A percentile compares a stretch with the other conserved stretches of the same genome.
Evolutionary conservation across 306 rosid species (phyloP).

Genomic region (Fragaria nilgerrensis): DNA sequence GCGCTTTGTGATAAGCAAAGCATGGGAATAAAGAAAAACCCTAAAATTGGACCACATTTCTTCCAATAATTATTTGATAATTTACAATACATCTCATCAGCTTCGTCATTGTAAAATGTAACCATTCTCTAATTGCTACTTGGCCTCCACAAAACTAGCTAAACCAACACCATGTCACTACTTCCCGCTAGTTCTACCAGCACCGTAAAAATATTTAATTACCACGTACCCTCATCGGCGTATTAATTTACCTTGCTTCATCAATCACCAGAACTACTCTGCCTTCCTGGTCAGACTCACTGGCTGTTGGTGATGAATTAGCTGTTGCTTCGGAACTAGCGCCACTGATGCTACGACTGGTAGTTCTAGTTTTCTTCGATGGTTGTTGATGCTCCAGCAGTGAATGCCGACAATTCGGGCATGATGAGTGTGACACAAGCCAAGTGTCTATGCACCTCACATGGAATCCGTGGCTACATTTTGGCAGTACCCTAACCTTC

Average conservation of each 20-base stretch:
- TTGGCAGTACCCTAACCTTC: conserved; percentile 59
- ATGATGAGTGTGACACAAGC: conserved; percentile 76
- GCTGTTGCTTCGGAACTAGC: neutral
- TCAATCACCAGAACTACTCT: conserved; percentile 29
- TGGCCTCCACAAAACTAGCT: neutral
- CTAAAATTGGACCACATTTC: neutral
- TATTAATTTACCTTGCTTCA: conserved; percentile 25
- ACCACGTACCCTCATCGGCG: neutral
- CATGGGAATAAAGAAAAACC: conserved; percentile 3
- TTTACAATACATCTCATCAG: neutral
- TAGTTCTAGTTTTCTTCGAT: neutral
- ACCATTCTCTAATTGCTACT: neutral
- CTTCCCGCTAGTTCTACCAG: neutral
- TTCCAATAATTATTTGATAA: neutral
- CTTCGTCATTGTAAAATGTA: neutral
- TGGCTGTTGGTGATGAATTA: conserved; percentile 6
- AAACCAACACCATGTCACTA: neutral
- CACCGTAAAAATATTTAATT: neutral
- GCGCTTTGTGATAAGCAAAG: neutral
- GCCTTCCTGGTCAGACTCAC: conserved; percentile 22
- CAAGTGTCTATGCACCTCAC: conserved; percentile 80
- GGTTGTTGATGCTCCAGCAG: conserved; percentile 31
- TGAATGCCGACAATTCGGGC: conserved; percentile 79
- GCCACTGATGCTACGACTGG: neutral
- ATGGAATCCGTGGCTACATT: conserved; percentile 84